These are phyloP conservation scores for Oemleria cerasiformis DNA, from an alignment of 306 rosid species.

Conservation along the genomic window DNA sequence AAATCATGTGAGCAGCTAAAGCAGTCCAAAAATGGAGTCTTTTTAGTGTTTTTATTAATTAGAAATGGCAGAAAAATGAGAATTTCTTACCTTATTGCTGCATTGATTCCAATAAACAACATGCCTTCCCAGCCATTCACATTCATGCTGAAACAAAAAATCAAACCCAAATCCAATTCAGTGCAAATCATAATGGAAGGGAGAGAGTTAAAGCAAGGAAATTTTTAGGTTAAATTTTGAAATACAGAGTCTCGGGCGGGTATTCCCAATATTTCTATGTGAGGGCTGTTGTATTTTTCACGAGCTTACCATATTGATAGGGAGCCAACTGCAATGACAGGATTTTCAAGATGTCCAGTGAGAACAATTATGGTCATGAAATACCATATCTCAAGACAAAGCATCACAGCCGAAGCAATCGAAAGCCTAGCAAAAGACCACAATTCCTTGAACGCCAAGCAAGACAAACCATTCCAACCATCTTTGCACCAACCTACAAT, in stretches of 20 bases:
- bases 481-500: constrained; percentile 75
- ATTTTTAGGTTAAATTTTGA: too few species aligned
- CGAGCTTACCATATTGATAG: constrained; percentile 80
- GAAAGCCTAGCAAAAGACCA: constrained; percentile 82
- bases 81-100: constrained; percentile 73
- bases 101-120: constrained; percentile 92
- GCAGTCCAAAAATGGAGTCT: background rate
- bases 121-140: constrained; percentile 97
- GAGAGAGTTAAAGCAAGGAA: background rate
- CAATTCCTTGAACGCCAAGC: constrained; percentile 78
- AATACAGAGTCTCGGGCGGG: too few species aligned
- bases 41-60: background rate
- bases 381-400: constrained; percentile 95
- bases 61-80: constrained; percentile 4
- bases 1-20: background rate
- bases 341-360: constrained; percentile 89
- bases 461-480: constrained; percentile 86
- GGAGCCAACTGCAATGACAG: constrained; percentile 89
- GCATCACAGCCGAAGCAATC: constrained; percentile 90
- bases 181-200: background rate
- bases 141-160: constrained; percentile 69
- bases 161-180: background rate
- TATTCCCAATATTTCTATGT: too few species aligned
- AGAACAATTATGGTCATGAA: constrained; percentile 94
- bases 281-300: too few species aligned